Conservation (phyloP, 2,329 filamentous ascomycete genomes). For the Fusarium cicatricum region DNA sequence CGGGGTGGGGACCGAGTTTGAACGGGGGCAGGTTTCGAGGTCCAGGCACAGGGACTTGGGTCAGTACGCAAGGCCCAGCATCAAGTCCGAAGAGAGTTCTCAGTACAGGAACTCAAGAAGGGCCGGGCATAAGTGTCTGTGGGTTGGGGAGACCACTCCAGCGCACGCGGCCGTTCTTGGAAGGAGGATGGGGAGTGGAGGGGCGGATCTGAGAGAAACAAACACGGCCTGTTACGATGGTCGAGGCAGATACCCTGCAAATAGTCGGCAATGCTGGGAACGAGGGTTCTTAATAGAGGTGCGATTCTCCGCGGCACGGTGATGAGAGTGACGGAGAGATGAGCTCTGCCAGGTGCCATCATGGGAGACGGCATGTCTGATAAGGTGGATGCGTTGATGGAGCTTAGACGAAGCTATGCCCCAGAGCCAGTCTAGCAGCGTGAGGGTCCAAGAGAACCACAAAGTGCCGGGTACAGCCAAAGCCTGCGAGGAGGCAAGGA, state of each 20-base stretch:
- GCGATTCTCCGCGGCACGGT: constrained; percentile 28
- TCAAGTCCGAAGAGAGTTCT: constrained; percentile 44
- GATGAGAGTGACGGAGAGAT: constrained; percentile 16
- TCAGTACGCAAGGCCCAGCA: constrained; percentile 40
- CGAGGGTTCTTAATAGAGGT: constrained; percentile 28
- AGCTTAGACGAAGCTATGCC: constrained; percentile 41
- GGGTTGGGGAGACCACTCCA: constrained; percentile 43
- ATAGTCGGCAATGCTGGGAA: constrained; percentile 34
- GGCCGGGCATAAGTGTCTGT: constrained; percentile 38
- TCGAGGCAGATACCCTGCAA: constrained; percentile 35
- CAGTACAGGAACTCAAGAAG: constrained; percentile 37
- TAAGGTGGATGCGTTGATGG: constrained; percentile 38
- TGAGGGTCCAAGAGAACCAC: constrained; percentile 35
- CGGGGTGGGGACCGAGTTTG: constrained; percentile 51
- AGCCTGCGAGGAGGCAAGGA: constrained; percentile 26
- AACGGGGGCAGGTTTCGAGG: constrained; percentile 48
- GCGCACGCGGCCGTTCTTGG: constrained; percentile 58
- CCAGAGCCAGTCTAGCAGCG: constrained; percentile 34
- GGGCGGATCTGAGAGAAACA: constrained; percentile 40
- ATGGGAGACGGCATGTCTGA: constrained; percentile 33
- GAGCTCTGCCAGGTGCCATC: constrained; percentile 33
- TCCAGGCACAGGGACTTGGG: constrained; percentile 51
- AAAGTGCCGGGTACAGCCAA: constrained; percentile 42
- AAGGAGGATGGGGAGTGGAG: constrained; percentile 53
- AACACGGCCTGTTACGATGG: constrained; percentile 38